Evolutionary conservation across 179 eudicot species (phyloP), one percentile per base, ranked within the genome.

Genomic region (Camellia oleifera): DNA sequence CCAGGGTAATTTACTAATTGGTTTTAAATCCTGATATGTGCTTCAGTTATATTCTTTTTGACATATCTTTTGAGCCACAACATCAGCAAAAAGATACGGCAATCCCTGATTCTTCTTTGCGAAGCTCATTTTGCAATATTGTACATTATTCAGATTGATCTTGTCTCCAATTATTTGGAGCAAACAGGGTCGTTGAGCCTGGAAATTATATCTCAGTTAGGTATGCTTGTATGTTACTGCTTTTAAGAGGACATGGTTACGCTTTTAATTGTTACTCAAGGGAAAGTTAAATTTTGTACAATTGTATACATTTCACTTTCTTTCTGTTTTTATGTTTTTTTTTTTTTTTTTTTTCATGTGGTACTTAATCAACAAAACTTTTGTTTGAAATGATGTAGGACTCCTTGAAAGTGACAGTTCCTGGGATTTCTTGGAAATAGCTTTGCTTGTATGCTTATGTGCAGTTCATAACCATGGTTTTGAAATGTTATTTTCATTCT

Each of bases 31-130:
- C 32, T 81, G 65, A 54, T 65, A 62, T 77, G 79, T 83, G 80
- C 81, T 92, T 85, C 99, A 96, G 99, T 96, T 90, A 83, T 94
- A 86, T 96, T 96, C 94, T 96, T 96, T 86, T 83, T 96, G 85
- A 82, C 90, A 56, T 94, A 91, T 86, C 93, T 96, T 68, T 87
- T 96, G 89, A 90, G 95, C 84, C 94, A 94, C 88, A 77, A 78
- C 77, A 86, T 96, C 92, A 88, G 86, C 86, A 82, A 79, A 77
- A 91, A 81, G 86, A 84, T 90, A 83, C 92, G 94, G 60, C 87
- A 89, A 79, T 90, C 90, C 81, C 82, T 96, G 81, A 85, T 96
- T 82, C 94, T 96, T 86, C 89, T 96, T 58, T 96, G 99, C 63
- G 98, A 96, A 88, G 91, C 91, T 84, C 99, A 96, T 92, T 96